phyloP scores from a whole-genome alignment of 2,329 filamentous ascomycete genomes.

The Exserohilum turcica region DNA sequence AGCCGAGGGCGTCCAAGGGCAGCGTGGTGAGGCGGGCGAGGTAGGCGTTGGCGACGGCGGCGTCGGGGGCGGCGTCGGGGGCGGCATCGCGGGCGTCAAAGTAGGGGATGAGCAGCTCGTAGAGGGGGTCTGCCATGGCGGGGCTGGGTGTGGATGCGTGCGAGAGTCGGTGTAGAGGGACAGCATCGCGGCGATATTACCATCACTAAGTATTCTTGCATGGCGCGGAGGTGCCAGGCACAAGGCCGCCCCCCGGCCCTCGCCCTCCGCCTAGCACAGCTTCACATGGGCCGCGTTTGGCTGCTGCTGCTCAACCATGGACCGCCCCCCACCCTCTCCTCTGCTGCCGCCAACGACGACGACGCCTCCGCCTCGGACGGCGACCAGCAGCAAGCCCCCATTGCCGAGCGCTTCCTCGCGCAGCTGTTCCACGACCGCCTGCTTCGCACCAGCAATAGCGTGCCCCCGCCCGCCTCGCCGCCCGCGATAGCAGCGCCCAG shows the following conservation, averaged over 20 bases:
- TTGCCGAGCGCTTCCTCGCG: conserved; percentile 28
- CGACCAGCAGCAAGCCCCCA: background rate
- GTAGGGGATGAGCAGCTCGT: conserved; percentile 72
- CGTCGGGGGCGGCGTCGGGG: conserved; percentile 50
- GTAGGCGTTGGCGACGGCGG: conserved; percentile 69
- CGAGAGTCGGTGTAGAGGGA: background rate
- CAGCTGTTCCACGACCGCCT: conserved; percentile 32
- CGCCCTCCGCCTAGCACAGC: background rate
- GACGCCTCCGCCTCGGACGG: background rate
- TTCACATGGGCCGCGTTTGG: conserved; percentile 6
- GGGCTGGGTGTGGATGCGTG: background rate
- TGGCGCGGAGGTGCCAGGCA: conserved; percentile 6
- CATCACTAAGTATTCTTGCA: too few relatives aligned
- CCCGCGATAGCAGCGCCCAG: conserved; percentile 13
- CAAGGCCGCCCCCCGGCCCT: conserved; percentile 3
- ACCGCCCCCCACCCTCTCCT: conserved; percentile 6
- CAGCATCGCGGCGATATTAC: too few relatives aligned
- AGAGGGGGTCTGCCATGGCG: conserved; percentile 64
- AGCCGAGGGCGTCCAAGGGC: conserved; percentile 72
- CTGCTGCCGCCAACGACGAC: background rate
- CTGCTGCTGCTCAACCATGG: conserved; percentile 5
- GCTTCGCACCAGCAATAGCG: conserved; percentile 17
- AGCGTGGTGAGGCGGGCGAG: conserved; percentile 78
- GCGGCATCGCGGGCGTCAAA: conserved; percentile 53
- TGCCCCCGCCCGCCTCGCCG: conserved; percentile 20